Evolutionary conservation across 257 asterid genomes (phyloP), one percentile per base, ranked within the genome.

Genomic region (Sherardia arvensis): DNA sequence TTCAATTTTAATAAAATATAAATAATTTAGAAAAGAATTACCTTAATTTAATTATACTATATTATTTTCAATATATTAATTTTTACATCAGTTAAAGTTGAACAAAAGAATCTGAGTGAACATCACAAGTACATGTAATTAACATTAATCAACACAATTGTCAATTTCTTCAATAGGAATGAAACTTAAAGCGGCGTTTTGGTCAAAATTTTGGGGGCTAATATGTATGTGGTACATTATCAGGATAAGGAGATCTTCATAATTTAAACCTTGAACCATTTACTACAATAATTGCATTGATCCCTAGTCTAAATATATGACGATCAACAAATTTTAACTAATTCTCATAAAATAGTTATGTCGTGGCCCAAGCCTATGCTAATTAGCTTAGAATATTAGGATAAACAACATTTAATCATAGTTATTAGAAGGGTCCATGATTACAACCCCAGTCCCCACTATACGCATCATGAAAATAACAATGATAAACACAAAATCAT

Each of bases 271-370:
- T 28, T 29, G 20, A 58, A 58, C 40, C 28, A 59, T 58, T 3
- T 43, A 20, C n/a, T 43, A 61, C 53, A 69, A 36, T 69, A 34
- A 51, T n/a, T 61, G 62, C 40, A n/a, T 40, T 58, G 28, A 25
- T 28, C 51, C 10, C 30, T 15, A 4, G 18, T 40, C 61, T 32
- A 22, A 59, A 53, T 3, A 18, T 33, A 21, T 43, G 0, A 23
- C 22, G 8, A 33, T 12, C 11, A 21, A 45, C 40, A 32, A 14
- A 59, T 48, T 36, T 12, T 3, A 62, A 53, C 25, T 4, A n/a
- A 25, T 7, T 22, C 32, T 34, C 62, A 40, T 9, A 6, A 34
- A 33, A 61, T 4, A 53, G 53, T 69, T 69, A 6, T n/a, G 11
- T 3, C 26, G 73, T 61, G 73, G 63, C 25, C 68, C 73, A 25